Percentiles rank a stretch among this genome's conserved stretches.
phyloP scores from a whole-genome alignment of 2,329 filamentous ascomycete genomes.

The Rasamsonia emersonii region DNA sequence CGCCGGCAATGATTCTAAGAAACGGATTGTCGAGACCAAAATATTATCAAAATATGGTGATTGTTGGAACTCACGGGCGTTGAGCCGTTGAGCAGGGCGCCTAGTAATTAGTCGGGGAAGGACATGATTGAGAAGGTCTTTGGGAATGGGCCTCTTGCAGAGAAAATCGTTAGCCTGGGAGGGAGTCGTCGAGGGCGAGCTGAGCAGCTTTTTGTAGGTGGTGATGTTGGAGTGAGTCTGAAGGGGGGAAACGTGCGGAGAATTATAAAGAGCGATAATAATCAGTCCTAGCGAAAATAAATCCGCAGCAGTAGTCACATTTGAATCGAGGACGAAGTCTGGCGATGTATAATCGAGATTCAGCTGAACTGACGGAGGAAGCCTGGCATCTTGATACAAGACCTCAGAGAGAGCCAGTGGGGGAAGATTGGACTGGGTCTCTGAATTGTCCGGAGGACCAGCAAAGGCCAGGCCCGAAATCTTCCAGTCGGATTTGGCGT shows the following conservation, averaged over 20 bases:
- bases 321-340: conserved; percentile 88
- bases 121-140: conserved; percentile 65
- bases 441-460: conserved; percentile 67
- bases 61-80: conserved; percentile 84
- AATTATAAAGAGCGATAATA: conserved; percentile 85
- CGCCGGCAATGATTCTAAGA: conserved; percentile 80
- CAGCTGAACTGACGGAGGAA: conserved; percentile 76
- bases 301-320: conserved; percentile 73
- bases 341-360: conserved; percentile 90
- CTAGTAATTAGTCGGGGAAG: conserved; percentile 80
- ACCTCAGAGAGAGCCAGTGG: conserved; percentile 77
- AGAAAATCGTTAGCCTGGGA: conserved; percentile 77
- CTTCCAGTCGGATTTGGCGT: conserved; percentile 98
- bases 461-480: conserved; percentile 90
- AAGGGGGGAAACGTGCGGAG: conserved; percentile 80
- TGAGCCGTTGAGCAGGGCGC: conserved; percentile 77
- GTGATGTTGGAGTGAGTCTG: conserved; percentile 72
- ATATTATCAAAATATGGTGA: conserved; percentile 97
- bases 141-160: conserved; percentile 68
- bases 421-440: conserved; percentile 64
- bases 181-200: conserved; percentile 68
- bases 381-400: conserved; percentile 72
- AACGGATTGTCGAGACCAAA: conserved; percentile 89
- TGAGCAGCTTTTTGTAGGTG: conserved; percentile 76
- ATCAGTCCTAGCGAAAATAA: conserved; percentile 90